A percentile compares a stretch with the other conserved stretches of the same genome.
Conservation (phyloP, 164 flowering plant species). For the Santalum album region DNA sequence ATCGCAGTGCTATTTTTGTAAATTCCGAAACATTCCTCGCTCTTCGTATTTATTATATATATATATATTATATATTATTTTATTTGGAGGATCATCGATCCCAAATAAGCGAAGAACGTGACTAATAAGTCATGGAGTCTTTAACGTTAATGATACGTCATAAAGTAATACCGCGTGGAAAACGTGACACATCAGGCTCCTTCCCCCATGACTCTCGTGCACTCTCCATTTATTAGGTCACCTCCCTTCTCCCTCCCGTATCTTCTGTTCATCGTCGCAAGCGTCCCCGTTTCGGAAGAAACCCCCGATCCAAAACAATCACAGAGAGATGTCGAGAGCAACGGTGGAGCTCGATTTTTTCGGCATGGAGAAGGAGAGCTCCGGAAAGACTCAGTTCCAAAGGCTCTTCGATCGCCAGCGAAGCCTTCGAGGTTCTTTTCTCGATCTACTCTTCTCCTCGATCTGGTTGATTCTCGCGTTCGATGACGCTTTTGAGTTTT, state of each 20-base stretch:
- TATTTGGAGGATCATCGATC: too few species aligned
- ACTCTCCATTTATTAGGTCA: not conserved
- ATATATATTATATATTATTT: too few species aligned
- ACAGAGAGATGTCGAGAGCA: not conserved
- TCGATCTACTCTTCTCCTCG: not conserved
- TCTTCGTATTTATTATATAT: too few species aligned
- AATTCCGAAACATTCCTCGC: too few species aligned
- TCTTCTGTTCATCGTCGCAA: not conserved
- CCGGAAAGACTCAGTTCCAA: conserved; percentile 22
- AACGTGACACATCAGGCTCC: not conserved
- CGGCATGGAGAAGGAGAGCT: conserved; percentile 25
- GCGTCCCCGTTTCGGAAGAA: too few species aligned
- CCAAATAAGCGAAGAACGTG: too few species aligned
- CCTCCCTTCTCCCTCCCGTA: not conserved
- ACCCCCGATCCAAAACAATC: not conserved
- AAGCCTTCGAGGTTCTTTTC: conserved; percentile 35
- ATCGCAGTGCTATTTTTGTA: too few species aligned
- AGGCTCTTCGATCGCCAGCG: conserved; percentile 26
- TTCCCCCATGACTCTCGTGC: not conserved
- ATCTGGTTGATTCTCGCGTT: not conserved
- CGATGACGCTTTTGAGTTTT: not conserved
- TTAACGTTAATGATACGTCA: too few species aligned
- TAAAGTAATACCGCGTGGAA: not conserved
- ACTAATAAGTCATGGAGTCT: too few species aligned
- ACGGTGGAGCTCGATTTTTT: conserved; percentile 50